Evolutionary conservation across 345 rosid genomes (phyloP).

Genomic region (Acer negundo): DNA sequence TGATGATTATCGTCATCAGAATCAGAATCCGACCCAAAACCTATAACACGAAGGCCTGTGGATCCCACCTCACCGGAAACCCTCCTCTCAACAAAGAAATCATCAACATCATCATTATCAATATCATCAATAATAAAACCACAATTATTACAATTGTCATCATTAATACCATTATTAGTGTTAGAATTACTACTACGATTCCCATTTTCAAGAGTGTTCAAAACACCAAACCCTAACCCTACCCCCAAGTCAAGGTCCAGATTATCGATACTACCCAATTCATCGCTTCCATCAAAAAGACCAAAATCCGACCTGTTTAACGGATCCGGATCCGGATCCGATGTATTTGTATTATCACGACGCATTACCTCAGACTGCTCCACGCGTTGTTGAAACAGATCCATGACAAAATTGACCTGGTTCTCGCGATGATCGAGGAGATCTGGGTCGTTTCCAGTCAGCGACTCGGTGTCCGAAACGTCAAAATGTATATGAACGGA

Average conservation of each 20-base stretch:
- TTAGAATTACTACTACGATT: conserved; percentile 15
- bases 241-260: conserved; percentile 48
- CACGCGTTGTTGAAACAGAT: conserved; percentile 87
- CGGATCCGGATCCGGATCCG: conserved; percentile 45
- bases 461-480: conserved; percentile 38
- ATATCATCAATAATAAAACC: conserved; percentile 35
- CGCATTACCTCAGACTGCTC: conserved; percentile 69
- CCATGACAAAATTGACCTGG: conserved; percentile 81
- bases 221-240: conserved; percentile 50
- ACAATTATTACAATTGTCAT: conserved; percentile 10
- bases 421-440: conserved; percentile 51
- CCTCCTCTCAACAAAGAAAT: conserved; percentile 57
- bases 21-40: conserved; percentile 52
- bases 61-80: conserved; percentile 40
- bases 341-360: conserved; percentile 23
- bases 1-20: conserved; percentile 26
- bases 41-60: conserved; percentile 34
- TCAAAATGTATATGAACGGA: conserved; percentile 13
- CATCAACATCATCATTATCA: conserved; percentile 42
- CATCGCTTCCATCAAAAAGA: conserved; percentile 40
- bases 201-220: conserved; percentile 28
- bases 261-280: conserved; percentile 32
- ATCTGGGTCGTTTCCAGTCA: conserved; percentile 39
- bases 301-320: conserved; percentile 43
- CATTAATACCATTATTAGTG: neutral